Percentiles rank a stretch among this genome's conserved stretches.
Evolutionary conservation across 345 rosid species (phyloP).

Genomic region (Citrus trifoliata): DNA sequence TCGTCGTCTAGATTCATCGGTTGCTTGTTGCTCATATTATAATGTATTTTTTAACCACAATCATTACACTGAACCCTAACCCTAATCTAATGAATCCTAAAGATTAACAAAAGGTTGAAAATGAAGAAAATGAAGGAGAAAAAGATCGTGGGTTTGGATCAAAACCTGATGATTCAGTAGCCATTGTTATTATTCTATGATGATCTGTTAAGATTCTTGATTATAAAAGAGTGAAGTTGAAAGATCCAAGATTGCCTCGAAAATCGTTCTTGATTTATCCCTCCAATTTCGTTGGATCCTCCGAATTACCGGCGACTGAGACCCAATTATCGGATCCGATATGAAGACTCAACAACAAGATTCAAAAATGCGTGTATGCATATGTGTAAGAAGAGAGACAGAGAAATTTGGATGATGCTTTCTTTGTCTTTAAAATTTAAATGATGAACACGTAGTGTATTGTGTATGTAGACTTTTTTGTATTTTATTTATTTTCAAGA

Average conservation of each 20-base stretch:
- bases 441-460: constrained; percentile 20
- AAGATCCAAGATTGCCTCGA: constrained; percentile 24
- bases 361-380: no score
- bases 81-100: background rate
- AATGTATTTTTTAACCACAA: no score
- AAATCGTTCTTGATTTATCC: constrained; percentile 9
- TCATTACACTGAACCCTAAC: background rate
- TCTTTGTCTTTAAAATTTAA: constrained; percentile 1
- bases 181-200: background rate
- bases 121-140: no score
- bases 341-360: background rate
- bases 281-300: constrained; percentile 25
- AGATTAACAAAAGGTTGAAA: background rate
- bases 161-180: background rate
- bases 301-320: constrained; percentile 8
- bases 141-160: background rate
- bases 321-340: constrained; percentile 27
- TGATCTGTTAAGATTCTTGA: background rate
- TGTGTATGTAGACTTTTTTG: background rate
- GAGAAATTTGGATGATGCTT: constrained; percentile 3
- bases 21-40: constrained; percentile 45
- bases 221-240: background rate
- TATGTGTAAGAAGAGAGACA: background rate
- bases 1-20: constrained; percentile 63
- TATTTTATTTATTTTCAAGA: no score